Conservation (phyloP, 768 basidiomycete species). For the Lentinula detonsa region DNA sequence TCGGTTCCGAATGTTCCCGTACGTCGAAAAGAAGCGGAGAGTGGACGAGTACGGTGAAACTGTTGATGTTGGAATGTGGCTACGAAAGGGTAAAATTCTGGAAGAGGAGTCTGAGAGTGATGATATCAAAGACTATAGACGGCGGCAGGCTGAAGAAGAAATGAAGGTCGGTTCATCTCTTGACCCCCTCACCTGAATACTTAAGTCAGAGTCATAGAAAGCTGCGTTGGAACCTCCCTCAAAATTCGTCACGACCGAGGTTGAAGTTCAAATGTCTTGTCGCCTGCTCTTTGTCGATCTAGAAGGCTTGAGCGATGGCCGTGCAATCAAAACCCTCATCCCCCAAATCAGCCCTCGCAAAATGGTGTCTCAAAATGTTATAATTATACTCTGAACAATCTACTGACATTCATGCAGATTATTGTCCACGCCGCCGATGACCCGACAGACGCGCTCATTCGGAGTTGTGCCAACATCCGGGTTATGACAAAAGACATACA, state of each 20-base stretch:
- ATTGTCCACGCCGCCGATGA: conserved; percentile 72
- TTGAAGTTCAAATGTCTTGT: conserved; percentile 80
- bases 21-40: conserved; percentile 84
- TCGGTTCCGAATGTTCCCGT: conserved; percentile 96
- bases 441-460: conserved; percentile 68
- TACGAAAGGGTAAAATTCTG: conserved; percentile 84
- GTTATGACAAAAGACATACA: conserved; percentile 92
- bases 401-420: conserved; percentile 45
- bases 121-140: conserved; percentile 69
- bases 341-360: conserved; percentile 95
- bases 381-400: background rate
- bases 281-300: conserved; percentile 89
- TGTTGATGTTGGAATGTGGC: conserved; percentile 93
- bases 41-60: conserved; percentile 97
- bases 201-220: conserved; percentile 40
- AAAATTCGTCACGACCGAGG: conserved; percentile 75
- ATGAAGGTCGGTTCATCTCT: conserved; percentile 49
- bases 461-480: conserved; percentile 76
- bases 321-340: conserved; percentile 94
- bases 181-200: conserved; percentile 5
- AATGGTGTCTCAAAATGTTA: conserved; percentile 50
- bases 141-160: conserved; percentile 71
- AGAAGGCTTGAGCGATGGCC: conserved; percentile 95
- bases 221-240: conserved; percentile 80
- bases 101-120: conserved; percentile 88